Percentiles rank a stretch among this genome's conserved stretches.
phyloP scores from a whole-genome alignment of 495 filamentous ascomycete genomes.

The Penicillium daleae region DNA sequence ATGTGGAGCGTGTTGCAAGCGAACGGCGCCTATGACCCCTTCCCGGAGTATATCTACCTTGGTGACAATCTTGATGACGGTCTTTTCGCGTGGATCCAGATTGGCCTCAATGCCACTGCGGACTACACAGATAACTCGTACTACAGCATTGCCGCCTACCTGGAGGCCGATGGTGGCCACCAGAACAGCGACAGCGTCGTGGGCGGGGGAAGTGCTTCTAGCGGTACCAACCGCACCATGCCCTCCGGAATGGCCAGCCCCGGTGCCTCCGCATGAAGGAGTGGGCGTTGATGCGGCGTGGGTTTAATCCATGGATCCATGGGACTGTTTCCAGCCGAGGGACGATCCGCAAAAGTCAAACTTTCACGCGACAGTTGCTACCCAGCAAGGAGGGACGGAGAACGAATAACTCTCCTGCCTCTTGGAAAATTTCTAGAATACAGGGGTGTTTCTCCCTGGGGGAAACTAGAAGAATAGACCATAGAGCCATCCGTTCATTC shows the following conservation, averaged over 20 bases:
- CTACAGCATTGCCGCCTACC: conserved; percentile 44
- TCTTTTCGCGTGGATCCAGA: conserved; percentile 60
- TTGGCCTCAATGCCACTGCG: conserved; percentile 57
- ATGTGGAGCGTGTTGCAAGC: conserved; percentile 43
- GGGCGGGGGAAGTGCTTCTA: conserved; percentile 26
- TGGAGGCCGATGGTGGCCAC: conserved; percentile 39
- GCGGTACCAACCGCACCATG: conserved; percentile 25
- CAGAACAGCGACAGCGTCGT: conserved; percentile 31
- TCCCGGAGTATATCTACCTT: conserved; percentile 50
- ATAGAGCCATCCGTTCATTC: neutral
- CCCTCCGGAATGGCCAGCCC: conserved; percentile 8
- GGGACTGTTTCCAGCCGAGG: neutral
- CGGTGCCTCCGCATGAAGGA: conserved; percentile 3
- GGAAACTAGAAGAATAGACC: neutral
- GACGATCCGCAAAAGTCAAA: neutral
- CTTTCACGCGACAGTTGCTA: neutral
- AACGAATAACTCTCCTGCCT: too few relatives aligned
- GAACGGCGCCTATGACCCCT: conserved; percentile 37
- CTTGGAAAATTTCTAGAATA: neutral
- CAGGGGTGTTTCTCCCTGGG: neutral
- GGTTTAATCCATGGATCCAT: neutral
- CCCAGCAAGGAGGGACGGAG: neutral
- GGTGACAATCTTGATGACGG: conserved; percentile 52
- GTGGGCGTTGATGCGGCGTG: neutral
- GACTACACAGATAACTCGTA: conserved; percentile 47